phyloP scores from a whole-genome alignment of 176 grass and related monocot species.

The Olyra latifolia region DNA sequence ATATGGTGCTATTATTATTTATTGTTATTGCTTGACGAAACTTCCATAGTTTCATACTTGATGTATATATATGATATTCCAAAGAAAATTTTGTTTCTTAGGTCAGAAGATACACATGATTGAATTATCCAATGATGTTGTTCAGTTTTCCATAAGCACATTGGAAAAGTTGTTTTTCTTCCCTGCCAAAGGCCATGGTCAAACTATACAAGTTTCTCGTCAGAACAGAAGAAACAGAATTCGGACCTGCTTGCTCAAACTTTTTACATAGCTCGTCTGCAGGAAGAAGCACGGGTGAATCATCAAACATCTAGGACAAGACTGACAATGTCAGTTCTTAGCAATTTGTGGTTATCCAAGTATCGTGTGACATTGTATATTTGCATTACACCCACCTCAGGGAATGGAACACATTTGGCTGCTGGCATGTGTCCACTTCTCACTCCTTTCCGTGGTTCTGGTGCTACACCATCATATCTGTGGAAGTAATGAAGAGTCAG shows the following conservation, averaged over 20 bases:
- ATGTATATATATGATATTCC: neutral
- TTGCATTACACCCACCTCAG: conserved; percentile 49
- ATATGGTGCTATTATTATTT: neutral
- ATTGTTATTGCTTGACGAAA: conserved; percentile 1
- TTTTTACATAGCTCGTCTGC: conserved; percentile 57
- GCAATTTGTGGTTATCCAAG: conserved; percentile 21
- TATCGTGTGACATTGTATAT: conserved; percentile 22
- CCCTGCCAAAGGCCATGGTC: neutral
- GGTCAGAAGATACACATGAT: neutral
- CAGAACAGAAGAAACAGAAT: conserved; percentile 26
- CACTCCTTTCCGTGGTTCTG: conserved; percentile 84
- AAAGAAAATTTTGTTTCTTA: neutral
- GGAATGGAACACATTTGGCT: conserved; percentile 80
- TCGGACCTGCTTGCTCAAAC: conserved; percentile 70
- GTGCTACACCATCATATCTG: conserved; percentile 90
- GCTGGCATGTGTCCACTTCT: conserved; percentile 88
- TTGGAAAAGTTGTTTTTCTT: neutral
- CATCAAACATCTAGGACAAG: conserved; percentile 82
- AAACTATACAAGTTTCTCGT: neutral
- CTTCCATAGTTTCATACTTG: neutral
- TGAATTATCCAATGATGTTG: neutral
- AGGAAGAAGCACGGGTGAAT: conserved; percentile 54
- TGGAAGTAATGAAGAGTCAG: neutral
- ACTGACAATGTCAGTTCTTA: conserved; percentile 5
- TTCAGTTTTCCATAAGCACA: conserved; percentile 8